Evolutionary conservation across 495 filamentous ascomycete species (phyloP), one percentile per base, ranked within the genome.

Genomic region (Letharia lupina): DNA sequence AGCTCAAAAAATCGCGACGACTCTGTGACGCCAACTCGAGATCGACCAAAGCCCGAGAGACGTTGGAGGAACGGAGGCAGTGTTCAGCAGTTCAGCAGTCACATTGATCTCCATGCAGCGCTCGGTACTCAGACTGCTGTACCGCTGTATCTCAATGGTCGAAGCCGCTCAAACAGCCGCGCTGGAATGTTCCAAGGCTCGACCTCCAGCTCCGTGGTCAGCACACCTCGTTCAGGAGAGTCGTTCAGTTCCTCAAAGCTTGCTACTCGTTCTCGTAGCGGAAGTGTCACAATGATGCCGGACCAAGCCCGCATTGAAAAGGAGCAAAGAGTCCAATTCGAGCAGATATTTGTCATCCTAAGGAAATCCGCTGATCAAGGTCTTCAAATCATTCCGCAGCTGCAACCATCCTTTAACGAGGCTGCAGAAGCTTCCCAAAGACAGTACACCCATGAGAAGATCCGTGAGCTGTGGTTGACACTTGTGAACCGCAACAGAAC

Each of bases 221-320:
- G 87, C 63, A 83, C 87, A 15, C 90, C 91, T 61, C 83, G 89
- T 23, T 94, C 91, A 15, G 89, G 86, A 11, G 90, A 93, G 70
- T 87, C 89, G 0, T 95, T 93, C 71, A 79, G 82, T 45, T 82
- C 85, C 0, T 83, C 80, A 60, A 79, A 75, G 20, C 31, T 62
- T 11, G 12, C 64, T 39, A 31, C 74, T 72, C 23, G 75, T 68
- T 59, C 77, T 8, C 72, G 76, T 4, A 68, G 67, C 56, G 70
- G 68, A 45, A 75, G 77, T 61, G 71, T 80, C 23, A 73, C 74
- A 42, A 69, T 70, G 31, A 78, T 41, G 11, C 45, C 70, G 23
- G 61, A 72, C 33, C 62, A 69, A 45, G 52, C 61, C 33, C 67
- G 63, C 23, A 18, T 66, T 42, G 65, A 65, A 35, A 61, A 65